phyloP scores from a whole-genome alignment of 2,329 filamentous ascomycete species.

The Paecilomyces sp. region DNA sequence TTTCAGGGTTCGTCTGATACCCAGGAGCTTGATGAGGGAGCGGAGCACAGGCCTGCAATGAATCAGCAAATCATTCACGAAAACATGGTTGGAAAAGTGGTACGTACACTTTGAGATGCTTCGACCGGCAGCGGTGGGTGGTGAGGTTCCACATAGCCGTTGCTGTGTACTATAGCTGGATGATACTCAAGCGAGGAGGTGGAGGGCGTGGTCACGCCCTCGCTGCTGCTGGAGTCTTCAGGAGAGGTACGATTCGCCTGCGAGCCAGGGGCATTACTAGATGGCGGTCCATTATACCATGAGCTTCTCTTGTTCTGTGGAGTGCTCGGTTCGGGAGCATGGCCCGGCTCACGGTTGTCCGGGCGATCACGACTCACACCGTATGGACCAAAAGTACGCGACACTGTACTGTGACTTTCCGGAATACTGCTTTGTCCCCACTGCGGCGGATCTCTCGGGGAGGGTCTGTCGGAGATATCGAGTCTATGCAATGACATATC shows the following conservation, averaged over 20 bases:
- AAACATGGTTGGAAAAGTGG: not conserved
- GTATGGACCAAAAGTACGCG: constrained; percentile 11
- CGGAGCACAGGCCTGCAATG: constrained; percentile 26
- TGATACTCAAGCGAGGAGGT: constrained; percentile 42
- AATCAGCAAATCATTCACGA: constrained; percentile 7
- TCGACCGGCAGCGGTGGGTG: constrained; percentile 28
- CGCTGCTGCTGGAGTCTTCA: constrained; percentile 43
- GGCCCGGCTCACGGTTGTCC: constrained; percentile 16
- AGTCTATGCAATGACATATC: constrained; percentile 40
- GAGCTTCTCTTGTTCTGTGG: constrained; percentile 23
- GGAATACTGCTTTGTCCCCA: constrained; percentile 38
- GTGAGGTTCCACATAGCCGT: constrained; percentile 39
- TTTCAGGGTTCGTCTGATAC: constrained; percentile 20
- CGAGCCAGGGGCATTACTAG: constrained; percentile 18
- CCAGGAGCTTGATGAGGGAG: constrained; percentile 20
- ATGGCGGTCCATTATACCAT: constrained; percentile 26
- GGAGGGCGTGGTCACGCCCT: constrained; percentile 41
- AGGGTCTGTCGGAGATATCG: constrained; percentile 31
- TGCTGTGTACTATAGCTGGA: constrained; percentile 42
- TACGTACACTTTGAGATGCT: constrained; percentile 34
- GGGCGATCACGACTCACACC: constrained; percentile 19
- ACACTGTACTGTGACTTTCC: constrained; percentile 33
- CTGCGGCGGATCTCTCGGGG: constrained; percentile 28
- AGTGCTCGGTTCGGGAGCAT: constrained; percentile 12
- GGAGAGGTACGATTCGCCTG: constrained; percentile 35